Evolutionary conservation across 306 rosid species (phyloP), one percentile per base, ranked within the genome.

Genomic region (Dalbergia cultrata): DNA sequence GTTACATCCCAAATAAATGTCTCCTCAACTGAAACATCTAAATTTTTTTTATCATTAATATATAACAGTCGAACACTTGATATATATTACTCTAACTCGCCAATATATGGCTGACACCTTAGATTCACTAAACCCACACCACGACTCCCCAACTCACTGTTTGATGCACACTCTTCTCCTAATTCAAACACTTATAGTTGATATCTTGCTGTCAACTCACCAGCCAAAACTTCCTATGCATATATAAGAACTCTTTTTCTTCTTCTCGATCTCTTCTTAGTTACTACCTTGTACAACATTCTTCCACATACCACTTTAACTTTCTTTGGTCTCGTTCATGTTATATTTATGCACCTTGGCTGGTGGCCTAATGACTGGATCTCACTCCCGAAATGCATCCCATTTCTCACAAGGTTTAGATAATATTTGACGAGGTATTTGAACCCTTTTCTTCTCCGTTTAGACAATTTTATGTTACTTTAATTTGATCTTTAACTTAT

Each of bases 331-430:
- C 14, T 52, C 43, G 3, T 9, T 8, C 31, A 26, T 26, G 2
- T 26, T 26, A 26, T 26, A 37, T 37, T 37, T 13, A 39, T 39
- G 18, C 16, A 8, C 5, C 72, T 35, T 31, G 21, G 76, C 63
- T 70, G 41, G 57, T 76, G 58, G 70, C 74, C 57, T 82, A 77
- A 31, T 50, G 57, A 76, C 86, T 77, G 86, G 86, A 52, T 44
- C 70, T 82, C 3, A 77, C 75, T 82, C 79, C 63, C 56, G 86
- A 76, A 77, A 70, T 77, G 82, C 37, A 70, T 60, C 34, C 52
- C 50, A 76, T 61, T 37, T 45, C 19, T 35, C 5, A 1, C 16
- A 73, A 64, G 0, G 12, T 26, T 43, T 41, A 53, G 52, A 22
- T 2, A 37, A 37, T 37, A 37, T 37, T 26, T 44, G 22, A 66